Conservation (phyloP, 2,329 filamentous ascomycete species). For the Aspergillus sp. region DNA sequence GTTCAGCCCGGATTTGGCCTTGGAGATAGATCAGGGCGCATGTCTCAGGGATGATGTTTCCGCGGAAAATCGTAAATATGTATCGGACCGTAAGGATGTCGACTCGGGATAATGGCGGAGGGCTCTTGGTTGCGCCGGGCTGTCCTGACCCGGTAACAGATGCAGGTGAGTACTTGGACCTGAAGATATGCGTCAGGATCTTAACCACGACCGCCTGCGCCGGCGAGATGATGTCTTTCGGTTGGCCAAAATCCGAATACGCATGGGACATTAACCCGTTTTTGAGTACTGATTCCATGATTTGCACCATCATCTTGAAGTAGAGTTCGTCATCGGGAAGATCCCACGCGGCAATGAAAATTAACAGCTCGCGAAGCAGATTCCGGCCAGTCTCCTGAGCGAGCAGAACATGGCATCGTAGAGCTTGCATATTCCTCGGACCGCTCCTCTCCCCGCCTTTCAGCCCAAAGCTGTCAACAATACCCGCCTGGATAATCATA, state of each 20-base stretch:
- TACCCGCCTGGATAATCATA: conserved; percentile 95
- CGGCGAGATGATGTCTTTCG: conserved; percentile 92
- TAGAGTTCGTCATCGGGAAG: conserved; percentile 87
- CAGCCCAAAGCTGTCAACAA: conserved; percentile 67
- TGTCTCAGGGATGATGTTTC: conserved; percentile 86
- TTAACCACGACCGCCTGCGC: conserved; percentile 90
- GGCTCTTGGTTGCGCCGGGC: conserved; percentile 47
- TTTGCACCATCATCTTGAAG: conserved; percentile 93
- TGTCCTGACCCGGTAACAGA: conserved; percentile 37
- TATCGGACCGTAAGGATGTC: conserved; percentile 68
- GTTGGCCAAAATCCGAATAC: conserved; percentile 82
- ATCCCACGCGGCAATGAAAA: conserved; percentile 96
- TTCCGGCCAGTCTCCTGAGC: conserved; percentile 87
- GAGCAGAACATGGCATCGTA: conserved; percentile 78
- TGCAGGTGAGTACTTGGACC: conserved; percentile 48
- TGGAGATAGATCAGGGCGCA: conserved; percentile 91
- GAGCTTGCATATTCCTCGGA: conserved; percentile 72
- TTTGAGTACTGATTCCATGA: conserved; percentile 84
- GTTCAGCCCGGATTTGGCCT: conserved; percentile 71
- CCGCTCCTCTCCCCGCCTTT: conserved; percentile 54
- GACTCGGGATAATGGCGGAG: conserved; percentile 47
- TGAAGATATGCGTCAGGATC: conserved; percentile 81
- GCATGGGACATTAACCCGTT: conserved; percentile 84
- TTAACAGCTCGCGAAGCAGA: conserved; percentile 77
- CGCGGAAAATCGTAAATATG: conserved; percentile 84